Base-by-base conservation (phyloP, 768 basidiomycete species). In the Tremella fuciformis region DNA sequence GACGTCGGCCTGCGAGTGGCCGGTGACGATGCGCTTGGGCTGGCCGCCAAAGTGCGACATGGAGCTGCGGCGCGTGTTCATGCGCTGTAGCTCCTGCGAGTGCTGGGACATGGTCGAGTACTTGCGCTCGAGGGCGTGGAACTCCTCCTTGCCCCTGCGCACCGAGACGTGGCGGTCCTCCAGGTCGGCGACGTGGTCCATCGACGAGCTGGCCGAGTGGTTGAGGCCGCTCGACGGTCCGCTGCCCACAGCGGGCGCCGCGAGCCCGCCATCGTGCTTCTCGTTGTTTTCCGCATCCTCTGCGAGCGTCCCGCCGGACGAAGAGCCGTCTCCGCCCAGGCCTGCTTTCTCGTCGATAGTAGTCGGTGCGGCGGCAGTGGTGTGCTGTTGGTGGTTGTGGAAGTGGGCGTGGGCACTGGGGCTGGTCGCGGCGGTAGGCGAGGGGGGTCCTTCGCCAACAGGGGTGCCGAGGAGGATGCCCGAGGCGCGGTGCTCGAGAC, bases 151-250 rank as follows among this genome's bases (percentile, higher is more conserved):
- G 16, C 69, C 72, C 15, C 57, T 39, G 8, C 57, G 57, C n/a
- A 71, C 65, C 4, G 67, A 67, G 2, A 74, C 72, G 38, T 61
- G 60, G 19, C 56, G 60, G 21, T 60, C 65, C 13, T 58, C 64
- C 26, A 74, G 58, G 19, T 71, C 72, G 8, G 65, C 72, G 2
- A 74, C 62, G 42, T 67, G 59, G 57, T 74, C 72, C 39, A 55
- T 24, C 13, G 69, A 67, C 0, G 72, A 74, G 50, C 57, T 40
- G 8, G 57, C 50, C 1, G 62, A 59, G 19, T 8, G 51, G 26
- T 52, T 52, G n/a, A n/a, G n/a, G n/a, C n/a, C 18, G 6, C 26
- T 8, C 26, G 21, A 18, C 38, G 24, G 25, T 29, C 19, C 3
- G 8, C 13, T 3, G 22, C 18, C 51, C 51, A 39, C 15, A 13